These are phyloP conservation scores for Beta corolliflora DNA, from an alignment of 179 eudicot species.

Conservation along the genomic window DNA sequence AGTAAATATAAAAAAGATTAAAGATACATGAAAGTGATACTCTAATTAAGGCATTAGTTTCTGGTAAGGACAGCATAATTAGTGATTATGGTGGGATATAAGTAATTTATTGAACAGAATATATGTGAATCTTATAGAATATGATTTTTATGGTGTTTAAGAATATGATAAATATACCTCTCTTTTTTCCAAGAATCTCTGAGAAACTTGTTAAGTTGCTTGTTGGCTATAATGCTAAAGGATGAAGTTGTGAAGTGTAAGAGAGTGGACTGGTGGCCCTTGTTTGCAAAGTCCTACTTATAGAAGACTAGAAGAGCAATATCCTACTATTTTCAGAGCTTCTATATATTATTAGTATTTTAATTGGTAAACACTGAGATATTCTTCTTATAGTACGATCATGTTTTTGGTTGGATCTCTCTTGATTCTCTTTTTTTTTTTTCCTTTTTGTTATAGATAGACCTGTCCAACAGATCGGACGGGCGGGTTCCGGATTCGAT, in stretches of 20 bases:
- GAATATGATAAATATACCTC: neutral
- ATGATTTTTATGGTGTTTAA: neutral
- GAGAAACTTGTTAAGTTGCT: neutral
- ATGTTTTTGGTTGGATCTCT: neutral
- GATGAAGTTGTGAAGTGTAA: neutral
- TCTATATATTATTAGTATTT: conserved; percentile 6
- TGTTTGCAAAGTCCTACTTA: conserved; percentile 20
- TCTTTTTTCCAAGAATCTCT: conserved; percentile 5
- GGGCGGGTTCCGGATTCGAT: too few relatives aligned
- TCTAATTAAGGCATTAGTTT: conserved; percentile 10
- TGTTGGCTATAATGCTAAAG: neutral
- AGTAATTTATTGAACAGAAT: neutral
- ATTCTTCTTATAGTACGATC: neutral
- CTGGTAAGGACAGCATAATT: neutral
- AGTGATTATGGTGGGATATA: conserved; percentile 5
- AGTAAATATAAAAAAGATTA: neutral
- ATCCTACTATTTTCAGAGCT: conserved; percentile 3
- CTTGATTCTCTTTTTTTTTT: neutral
- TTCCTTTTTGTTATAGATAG: neutral
- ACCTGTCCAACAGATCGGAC: too few relatives aligned
- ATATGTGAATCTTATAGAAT: conserved; percentile 18
- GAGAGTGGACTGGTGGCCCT: neutral
- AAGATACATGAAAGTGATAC: conserved; percentile 1
- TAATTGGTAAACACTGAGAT: neutral
- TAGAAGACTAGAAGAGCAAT: neutral